Evolutionary conservation across 192 early-diverging fungal genomes (phyloP), one percentile per base, ranked within the genome.

Genomic region (Haplosporangium gracile): DNA sequence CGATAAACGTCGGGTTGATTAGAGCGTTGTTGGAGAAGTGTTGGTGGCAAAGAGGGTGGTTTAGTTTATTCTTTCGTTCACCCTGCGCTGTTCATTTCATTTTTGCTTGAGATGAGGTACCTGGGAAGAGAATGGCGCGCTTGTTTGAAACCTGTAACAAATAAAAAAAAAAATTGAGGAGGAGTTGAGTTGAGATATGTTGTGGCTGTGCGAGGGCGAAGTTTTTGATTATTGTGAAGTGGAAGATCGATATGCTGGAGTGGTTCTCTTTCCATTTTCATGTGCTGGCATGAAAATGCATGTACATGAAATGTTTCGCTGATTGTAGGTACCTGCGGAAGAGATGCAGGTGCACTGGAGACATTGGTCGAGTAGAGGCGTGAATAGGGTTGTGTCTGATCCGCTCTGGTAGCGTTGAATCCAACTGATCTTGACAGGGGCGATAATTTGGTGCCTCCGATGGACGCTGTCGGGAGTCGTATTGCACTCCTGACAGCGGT

Each of bases 101-200:
- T 7, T 22, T 57, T 57, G 55, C n/a, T 32, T 65, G n/a, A 2
- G 11, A 51, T 65, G 3, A 32, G 24, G 36, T 81, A 86, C 84
- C 84, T 78, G 84, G 84, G 69, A 86, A 86, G 24, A 86, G 69
- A 60, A 86, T 86, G 1, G 84, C 84, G 75, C 79, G 68, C 32
- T 81, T 86, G 36, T 86, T 80, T 24, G 78, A 65, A 49, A 57
- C 40, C 20, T 47, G 55, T 20, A 18, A 36, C 38, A 15, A 55
- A 65, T 49, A 42, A 36, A 16, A 36, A 34, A 26, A 68, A 7
- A 34, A 26, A 68, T 6, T 38, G 72, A 11, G 26, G 63, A 40
- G 40, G 5, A 43, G 42, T 70, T n/a, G n/a, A 20, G 75, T 32
- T 70, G 55, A 9, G 24, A 74, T 63, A 72, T 29, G 1, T 65